Base-by-base conservation (phyloP, 2,329 filamentous ascomycete species). In the Venturiaceae sp. region DNA sequence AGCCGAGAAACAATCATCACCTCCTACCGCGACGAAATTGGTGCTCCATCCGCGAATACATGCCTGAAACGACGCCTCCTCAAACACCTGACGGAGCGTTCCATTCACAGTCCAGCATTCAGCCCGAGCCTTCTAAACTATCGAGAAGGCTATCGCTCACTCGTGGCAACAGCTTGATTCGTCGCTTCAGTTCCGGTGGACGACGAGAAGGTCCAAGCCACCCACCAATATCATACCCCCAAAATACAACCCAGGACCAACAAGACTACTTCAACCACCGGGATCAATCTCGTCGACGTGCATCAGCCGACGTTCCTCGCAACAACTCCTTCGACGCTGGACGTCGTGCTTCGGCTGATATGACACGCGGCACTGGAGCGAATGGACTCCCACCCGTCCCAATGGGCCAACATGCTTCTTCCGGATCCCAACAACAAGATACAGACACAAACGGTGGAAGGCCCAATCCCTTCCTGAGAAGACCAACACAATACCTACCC, bases 1-100 rank as follows among this genome's bases (percentile, higher is more conserved):
- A 90, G 71, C 80, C 85, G 21, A 83, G 94, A 62, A 97, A 96
- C 72, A 99, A 99, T 71, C 95, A 90, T 67, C 85, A 86, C 61
- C 77, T 99, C 1, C 78, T 97, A 9, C 92, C 92, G 21, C 87
- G 94, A 60, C 83, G 94, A 33, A 99, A 99, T 70, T 99, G 92
- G 89, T 97, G 92, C 70, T 89, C 90, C 2, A 95, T 99, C 65
- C 83, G 88, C 57, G 81, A 88, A 68, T 97, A 95, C 74, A 77
- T 83, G 9, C 91, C 92, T 1, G 90, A 89, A 3, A 77, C 75
- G 34, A 95, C 89, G 1, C 91, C 91, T 13, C 83, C 84, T 0
- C 78, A 81, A 3, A 85, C 87, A 1, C 90, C 89, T 3, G 80
- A 77, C 30, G 64, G 66, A 23, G 19, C 7, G 0, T 33, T 5